Base-by-base conservation (phyloP, 2,329 filamentous ascomycete genomes). In the Polytolypa hystricis region DNA sequence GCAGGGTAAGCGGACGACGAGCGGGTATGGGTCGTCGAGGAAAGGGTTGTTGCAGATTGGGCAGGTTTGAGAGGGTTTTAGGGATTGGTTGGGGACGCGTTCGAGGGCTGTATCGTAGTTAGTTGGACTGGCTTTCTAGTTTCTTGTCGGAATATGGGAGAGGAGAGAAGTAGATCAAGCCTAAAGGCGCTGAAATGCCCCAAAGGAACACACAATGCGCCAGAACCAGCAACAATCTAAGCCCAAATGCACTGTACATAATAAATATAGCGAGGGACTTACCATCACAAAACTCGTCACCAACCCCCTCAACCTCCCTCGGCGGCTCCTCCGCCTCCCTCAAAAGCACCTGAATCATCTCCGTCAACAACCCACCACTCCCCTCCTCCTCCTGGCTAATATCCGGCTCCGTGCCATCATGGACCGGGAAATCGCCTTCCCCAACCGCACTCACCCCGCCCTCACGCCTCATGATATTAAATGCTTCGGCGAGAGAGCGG, bases 41-140 rank as follows among this genome's bases (percentile, higher is more conserved):
- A 77, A 78, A 3, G 71, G 64, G 43, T 73, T 73, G 34, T 65
- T 66, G 54, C 74, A 79, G 31, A 79, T 78, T 0, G 74, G 72
- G 48, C 74, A 79, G 27, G 54, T 63, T 45, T 74, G 68, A 1
- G 62, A 61, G 10, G 59, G 46, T 43, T 70, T 73, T 43, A 78
- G 50, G n/a, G 57, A 58, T 51, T 66, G 64, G 47, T 70, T 73
- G 2, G 72, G 69, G 42, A 79, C 66, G 16, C 74, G 64, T 33
- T 78, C 74, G 38, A 79, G 62, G 45, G 67, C 71, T 67, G 35
- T 34, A 33, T 8, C 16, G 16, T 10, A n/a, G n/a, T n/a, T n/a
- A n/a, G n/a, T n/a, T n/a, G n/a, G n/a, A n/a, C 5, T 12, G 5
- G 12, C n/a, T 12, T 6, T 12, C n/a, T n/a, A n/a, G n/a, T n/a